Conservation (phyloP, 179 eudicot species). For the Nepenthes alata region DNA sequence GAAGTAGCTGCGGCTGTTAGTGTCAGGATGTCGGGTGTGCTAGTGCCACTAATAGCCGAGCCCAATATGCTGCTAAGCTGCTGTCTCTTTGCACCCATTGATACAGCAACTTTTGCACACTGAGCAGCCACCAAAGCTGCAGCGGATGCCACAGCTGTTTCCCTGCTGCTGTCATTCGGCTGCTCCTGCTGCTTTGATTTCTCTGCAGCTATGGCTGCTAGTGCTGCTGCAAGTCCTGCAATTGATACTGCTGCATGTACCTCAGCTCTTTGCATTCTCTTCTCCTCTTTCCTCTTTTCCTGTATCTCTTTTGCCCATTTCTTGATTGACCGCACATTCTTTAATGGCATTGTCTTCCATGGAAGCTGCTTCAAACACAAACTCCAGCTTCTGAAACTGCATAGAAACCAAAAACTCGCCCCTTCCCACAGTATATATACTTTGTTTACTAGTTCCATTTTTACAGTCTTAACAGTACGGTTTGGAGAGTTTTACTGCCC, state of each 20-base stretch:
- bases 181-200: slow-evolving; percentile 22
- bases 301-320: slow-evolving; percentile 80
- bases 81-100: slow-evolving; percentile 71
- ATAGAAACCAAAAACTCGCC: too few relatives aligned
- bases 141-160: slow-evolving; percentile 65
- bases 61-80: slow-evolving; percentile 55
- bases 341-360: slow-evolving; percentile 62
- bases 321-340: slow-evolving; percentile 40
- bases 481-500: too few relatives aligned
- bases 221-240: slow-evolving; percentile 87
- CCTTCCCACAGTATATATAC: too few relatives aligned
- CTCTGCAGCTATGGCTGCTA: slow-evolving; percentile 82
- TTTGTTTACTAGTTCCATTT: too few relatives aligned
- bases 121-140: slow-evolving; percentile 83
- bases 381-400: too few relatives aligned
- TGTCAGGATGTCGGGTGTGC: slow-evolving; percentile 58
- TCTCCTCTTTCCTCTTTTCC: slow-evolving; percentile 65
- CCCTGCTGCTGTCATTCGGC: slow-evolving; percentile 23
- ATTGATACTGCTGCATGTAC: slow-evolving; percentile 89
- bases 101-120: slow-evolving; percentile 73
- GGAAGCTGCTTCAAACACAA: slow-evolving; percentile 26
- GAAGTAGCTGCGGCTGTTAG: slow-evolving; percentile 90
- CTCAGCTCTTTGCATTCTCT: slow-evolving; percentile 77
- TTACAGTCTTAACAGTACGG: too few relatives aligned
- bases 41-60: slow-evolving; percentile 70